Conservation (phyloP, 352 stramenopile genomes). For the Thalassiosira exigua region DNA sequence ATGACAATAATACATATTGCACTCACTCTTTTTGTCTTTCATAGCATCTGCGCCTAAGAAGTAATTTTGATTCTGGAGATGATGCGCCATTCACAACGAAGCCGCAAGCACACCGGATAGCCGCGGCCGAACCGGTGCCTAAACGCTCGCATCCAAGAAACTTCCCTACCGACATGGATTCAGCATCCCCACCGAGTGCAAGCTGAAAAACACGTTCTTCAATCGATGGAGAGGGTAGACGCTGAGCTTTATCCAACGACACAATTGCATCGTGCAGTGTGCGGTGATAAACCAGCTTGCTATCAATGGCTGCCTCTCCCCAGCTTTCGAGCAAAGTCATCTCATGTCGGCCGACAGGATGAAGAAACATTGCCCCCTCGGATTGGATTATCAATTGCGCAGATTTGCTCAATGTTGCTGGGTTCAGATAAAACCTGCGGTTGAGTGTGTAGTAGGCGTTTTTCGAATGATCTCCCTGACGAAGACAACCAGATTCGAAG, state of each 20-base stretch:
- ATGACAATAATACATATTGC: not conserved
- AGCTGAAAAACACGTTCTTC: constrained; percentile 5
- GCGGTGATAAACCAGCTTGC: not conserved
- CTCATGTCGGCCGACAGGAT: not conserved
- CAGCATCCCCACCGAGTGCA: constrained; percentile 1
- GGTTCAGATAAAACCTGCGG: constrained; percentile 1
- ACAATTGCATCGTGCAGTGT: not conserved
- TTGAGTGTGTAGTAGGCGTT: constrained; percentile 11
- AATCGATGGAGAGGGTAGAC: not conserved
- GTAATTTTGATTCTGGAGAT: not conserved
- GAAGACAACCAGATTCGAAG: constrained; percentile 6
- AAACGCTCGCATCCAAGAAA: constrained; percentile 9
- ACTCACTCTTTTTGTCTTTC: not conserved
- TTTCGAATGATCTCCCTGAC: not conserved
- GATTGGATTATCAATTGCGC: not conserved
- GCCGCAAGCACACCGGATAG: constrained; percentile 15
- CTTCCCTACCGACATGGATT: constrained; percentile 4
- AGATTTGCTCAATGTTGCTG: not conserved
- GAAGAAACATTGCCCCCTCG: not conserved
- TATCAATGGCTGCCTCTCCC: not conserved
- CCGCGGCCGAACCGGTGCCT: not conserved
- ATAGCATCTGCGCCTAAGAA: not conserved
- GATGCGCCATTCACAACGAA: not conserved
- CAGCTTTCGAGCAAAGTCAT: not conserved
- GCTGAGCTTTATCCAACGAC: not conserved